Base-by-base conservation (phyloP, 352 stramenopile genomes). In the Pythium guiyangense region DNA sequence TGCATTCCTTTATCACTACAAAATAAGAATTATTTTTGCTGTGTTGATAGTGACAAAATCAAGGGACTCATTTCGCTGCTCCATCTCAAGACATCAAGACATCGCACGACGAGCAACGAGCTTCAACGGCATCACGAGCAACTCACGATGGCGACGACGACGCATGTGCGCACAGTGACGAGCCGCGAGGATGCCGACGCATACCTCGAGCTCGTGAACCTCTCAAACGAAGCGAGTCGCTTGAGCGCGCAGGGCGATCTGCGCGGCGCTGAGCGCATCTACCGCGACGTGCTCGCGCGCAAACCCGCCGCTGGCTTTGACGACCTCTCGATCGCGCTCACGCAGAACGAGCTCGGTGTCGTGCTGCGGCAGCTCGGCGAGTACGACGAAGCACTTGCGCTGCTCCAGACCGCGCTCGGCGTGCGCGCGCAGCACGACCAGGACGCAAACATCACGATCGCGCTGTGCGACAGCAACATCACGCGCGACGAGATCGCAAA, bases 401-500 rank as follows among this genome's bases (percentile, higher is more conserved):
- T 87, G 56, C 64, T 89, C 6, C 59, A 57, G 20, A 44, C 57
- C n/a, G 74, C 79, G 49, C 55, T 89, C 11, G 59, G 60, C 17
- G 67, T 81, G 54, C 74, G 77, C 14, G 74, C 85, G 35, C 62
- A 57, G 29, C 52, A 66, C 40, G 74, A 86, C 52, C 48, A 60
- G 40, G 53, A 66, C 15, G 49, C 52, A 1, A 67, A 57, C 10
- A 72, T 81, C 44, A 56, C 47, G 15, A 76, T 72, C 40, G 73
- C 69, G 20, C 62, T 86, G 22, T 66, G 71, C n/a, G 77, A 90
- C 62, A 71, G 73, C 18, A 87, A 86, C 49, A 52, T 85, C 47
- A 85, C 79, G 63, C 77, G 79, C 11, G 77, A 90, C n/a, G 77
- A 90, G 57, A 54, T 90, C 34, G 79, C 67, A 49, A 90, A 90